These are phyloP conservation scores for Penicillium crystallinum DNA, from an alignment of 495 filamentous ascomycete genomes.

Conservation along the genomic window DNA sequence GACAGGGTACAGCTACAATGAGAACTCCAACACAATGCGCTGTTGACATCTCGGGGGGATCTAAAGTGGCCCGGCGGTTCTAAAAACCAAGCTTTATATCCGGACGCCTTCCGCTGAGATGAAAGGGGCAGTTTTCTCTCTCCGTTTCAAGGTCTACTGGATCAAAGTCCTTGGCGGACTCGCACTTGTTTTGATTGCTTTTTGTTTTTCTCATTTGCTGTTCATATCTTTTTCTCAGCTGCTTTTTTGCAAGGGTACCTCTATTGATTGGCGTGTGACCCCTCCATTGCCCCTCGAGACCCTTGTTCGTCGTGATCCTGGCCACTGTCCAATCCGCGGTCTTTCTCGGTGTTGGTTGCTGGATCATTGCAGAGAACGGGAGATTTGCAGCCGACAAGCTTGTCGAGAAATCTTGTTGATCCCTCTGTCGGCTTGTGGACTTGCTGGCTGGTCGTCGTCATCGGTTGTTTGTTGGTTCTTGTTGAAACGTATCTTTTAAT, in stretches of 20 bases:
- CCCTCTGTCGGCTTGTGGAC: neutral
- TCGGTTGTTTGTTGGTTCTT: neutral
- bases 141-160: neutral
- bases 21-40: slow-evolving; percentile 1
- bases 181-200: slow-evolving; percentile 1
- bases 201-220: neutral
- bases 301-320: slow-evolving; percentile 9
- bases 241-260: slow-evolving; percentile 1
- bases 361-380: slow-evolving; percentile 6
- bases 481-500: neutral
- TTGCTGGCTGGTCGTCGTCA: neutral
- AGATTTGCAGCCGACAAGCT: slow-evolving; percentile 6
- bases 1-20: slow-evolving; percentile 1
- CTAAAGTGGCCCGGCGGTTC: neutral
- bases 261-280: slow-evolving; percentile 12
- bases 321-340: slow-evolving; percentile 15
- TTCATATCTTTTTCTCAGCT: neutral
- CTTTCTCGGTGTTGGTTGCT: neutral
- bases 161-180: neutral
- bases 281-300: slow-evolving; percentile 8
- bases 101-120: slow-evolving; percentile 17
- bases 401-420: slow-evolving; percentile 8
- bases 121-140: neutral
- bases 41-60: slow-evolving; percentile 10
- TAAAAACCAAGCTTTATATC: slow-evolving; percentile 24